Conservation (phyloP, 1,284 basidiomycete species). For the Rhodotorula sp. region DNA sequence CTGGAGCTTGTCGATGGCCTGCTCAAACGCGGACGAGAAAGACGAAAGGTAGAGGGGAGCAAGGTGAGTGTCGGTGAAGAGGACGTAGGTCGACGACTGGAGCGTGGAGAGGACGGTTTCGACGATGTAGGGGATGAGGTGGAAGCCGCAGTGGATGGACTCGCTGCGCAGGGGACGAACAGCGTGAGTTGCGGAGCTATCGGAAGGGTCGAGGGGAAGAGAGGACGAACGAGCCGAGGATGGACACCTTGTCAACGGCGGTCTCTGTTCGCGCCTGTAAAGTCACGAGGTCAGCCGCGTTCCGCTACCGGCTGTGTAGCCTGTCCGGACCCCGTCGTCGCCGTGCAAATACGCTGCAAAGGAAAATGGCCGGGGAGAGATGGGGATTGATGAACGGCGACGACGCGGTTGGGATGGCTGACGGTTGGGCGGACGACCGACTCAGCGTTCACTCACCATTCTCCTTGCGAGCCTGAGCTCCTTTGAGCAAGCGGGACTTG, state of each 20-base stretch:
- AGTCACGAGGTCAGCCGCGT: background rate
- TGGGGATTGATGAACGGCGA: no score
- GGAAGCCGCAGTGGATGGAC: slow-evolving; percentile 87
- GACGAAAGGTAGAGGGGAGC: slow-evolving; percentile 69
- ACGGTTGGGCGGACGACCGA: no score
- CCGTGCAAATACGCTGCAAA: no score
- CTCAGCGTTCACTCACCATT: no score
- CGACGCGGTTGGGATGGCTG: no score
- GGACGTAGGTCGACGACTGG: slow-evolving; percentile 82
- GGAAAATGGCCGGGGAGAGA: no score
- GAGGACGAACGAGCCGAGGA: slow-evolving; percentile 59
- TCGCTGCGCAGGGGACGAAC: slow-evolving; percentile 53
- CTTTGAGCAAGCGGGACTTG: no score
- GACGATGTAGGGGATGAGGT: slow-evolving; percentile 73
- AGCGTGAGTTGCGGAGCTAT: background rate
- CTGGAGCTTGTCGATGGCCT: slow-evolving; percentile 49
- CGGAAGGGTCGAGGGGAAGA: background rate
- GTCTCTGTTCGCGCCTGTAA: slow-evolving; percentile 30
- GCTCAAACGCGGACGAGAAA: slow-evolving; percentile 67
- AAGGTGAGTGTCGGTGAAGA: slow-evolving; percentile 89
- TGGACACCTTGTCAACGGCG: slow-evolving; percentile 61
- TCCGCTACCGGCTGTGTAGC: background rate
- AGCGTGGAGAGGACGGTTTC: slow-evolving; percentile 70
- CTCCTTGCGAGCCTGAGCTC: no score
- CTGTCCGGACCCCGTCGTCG: background rate